Base-by-base conservation (phyloP, 495 filamentous ascomycete genomes). In the Cercophora samala region DNA sequence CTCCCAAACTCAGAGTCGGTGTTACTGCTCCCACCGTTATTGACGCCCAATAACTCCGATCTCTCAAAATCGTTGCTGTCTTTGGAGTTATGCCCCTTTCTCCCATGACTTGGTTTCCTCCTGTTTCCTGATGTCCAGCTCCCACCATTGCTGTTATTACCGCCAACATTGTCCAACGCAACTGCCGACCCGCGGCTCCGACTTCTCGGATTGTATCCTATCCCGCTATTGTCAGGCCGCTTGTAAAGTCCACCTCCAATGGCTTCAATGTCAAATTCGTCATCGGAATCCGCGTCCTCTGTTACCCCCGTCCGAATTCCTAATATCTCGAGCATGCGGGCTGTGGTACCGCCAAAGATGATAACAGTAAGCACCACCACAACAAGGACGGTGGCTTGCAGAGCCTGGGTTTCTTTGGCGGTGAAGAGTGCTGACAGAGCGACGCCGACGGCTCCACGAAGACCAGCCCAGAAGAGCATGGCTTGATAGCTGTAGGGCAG, bases 291-390 rank as follows among this genome's bases (percentile, higher is more conserved):
- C 46, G 96, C 86, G 76, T 99, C 95, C 71, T 99, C 95, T 2
- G 97, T 90, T 18, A 98, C 95, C 3, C 96, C 96, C 4, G 94
- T 99, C 66, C 91, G 85, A 68, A 99, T 98, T 15, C 91, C 90
- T 53, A 97, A 79, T 65, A 99, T 99, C 76, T 99, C 95, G 26
- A 99, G 81, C 95, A 99, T 98, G 60, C 96, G 90, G n/a, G 95
- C 92, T 1, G 95, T 99, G 22, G 96, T 99, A 51, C 95, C 96
- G 53, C 95, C 95, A 72, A 99, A 99, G 56, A 99, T 97, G 73
- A 99, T 98, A 66, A 99, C 95, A 1, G 95, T 98, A 53, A 99
- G 83, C 68, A 99, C 94, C 9, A 99, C 95, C 2, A 98, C 96
- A 2, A 99, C 95, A 4, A 99, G 85, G 18, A 99, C 93, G 0